These are phyloP conservation scores for Tausonia pullulans DNA, from an alignment of 1,284 basidiomycete species.

Conservation along the genomic window DNA sequence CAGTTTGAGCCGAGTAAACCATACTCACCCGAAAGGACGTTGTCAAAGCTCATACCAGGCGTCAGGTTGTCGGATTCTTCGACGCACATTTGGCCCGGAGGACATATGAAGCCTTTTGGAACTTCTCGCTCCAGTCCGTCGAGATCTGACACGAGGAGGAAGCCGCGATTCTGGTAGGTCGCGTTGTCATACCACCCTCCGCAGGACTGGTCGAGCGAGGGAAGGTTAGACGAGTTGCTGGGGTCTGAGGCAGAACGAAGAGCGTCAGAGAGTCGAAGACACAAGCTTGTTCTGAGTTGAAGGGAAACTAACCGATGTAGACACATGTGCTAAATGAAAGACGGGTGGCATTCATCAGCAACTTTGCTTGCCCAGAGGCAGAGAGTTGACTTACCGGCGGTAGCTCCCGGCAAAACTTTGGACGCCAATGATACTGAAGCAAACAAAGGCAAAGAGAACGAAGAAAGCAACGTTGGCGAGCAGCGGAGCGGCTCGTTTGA, in stretches of 20 bases:
- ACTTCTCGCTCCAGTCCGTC: slow-evolving; percentile 31
- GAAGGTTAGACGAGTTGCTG: slow-evolving; percentile 27
- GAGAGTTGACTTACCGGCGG: no score
- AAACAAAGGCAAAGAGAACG: slow-evolving; percentile 73
- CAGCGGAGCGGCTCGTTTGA: slow-evolving; percentile 81
- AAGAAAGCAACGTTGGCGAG: slow-evolving; percentile 84
- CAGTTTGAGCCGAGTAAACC: no score
- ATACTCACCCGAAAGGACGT: no score
- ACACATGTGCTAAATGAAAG: no score
- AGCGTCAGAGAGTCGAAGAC: background rate
- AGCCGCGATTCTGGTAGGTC: slow-evolving; percentile 34
- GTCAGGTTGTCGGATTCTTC: background rate
- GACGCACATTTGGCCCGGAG: slow-evolving; percentile 64
- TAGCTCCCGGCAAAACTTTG: slow-evolving; percentile 51
- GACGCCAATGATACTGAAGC: slow-evolving; percentile 86
- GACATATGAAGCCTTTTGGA: slow-evolving; percentile 71
- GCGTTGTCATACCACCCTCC: slow-evolving; percentile 62
- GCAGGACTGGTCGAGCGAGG: slow-evolving; percentile 48
- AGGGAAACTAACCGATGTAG: no score
- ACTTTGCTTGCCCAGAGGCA: no score
- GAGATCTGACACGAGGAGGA: slow-evolving; percentile 19
- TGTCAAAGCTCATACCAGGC: no score
- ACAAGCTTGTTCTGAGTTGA: no score
- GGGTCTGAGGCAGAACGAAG: slow-evolving; percentile 26
- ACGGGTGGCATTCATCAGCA: background rate